phyloP scores from a whole-genome alignment of 2,329 filamentous ascomycete genomes.

The Alternaria longipes region DNA sequence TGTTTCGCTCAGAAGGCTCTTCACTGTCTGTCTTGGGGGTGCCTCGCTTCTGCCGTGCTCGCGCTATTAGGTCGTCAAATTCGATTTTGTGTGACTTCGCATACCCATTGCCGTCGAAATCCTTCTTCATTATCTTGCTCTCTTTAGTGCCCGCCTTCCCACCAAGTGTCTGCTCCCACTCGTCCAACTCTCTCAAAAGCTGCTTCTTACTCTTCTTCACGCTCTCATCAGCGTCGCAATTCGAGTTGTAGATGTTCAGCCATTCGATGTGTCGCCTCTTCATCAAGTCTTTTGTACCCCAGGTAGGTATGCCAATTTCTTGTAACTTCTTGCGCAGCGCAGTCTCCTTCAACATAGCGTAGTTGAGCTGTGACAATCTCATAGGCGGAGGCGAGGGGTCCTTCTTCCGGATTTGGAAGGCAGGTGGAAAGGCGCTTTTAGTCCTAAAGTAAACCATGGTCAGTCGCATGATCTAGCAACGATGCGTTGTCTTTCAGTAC shows the following conservation, averaged over 20 bases:
- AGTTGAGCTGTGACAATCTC: conserved; percentile 78
- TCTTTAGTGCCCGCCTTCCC: conserved; percentile 57
- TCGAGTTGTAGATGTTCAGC: conserved; percentile 96
- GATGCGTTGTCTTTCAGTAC: conserved; percentile 29
- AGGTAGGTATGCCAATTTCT: conserved; percentile 79
- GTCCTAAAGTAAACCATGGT: conserved; percentile 24
- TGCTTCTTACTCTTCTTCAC: conserved; percentile 69
- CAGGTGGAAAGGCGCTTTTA: conserved; percentile 31
- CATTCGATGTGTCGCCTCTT: conserved; percentile 89
- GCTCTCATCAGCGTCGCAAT: conserved; percentile 83
- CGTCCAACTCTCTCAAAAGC: conserved; percentile 79
- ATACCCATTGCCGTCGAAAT: conserved; percentile 85
- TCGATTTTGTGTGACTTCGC: conserved; percentile 74
- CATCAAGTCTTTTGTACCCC: conserved; percentile 73
- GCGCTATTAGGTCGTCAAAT: conserved; percentile 82
- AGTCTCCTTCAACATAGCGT: conserved; percentile 83
- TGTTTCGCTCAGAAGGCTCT: conserved; percentile 22
- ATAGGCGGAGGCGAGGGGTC: conserved; percentile 53
- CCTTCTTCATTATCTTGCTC: conserved; percentile 76
- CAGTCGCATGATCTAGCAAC: conserved; percentile 9
- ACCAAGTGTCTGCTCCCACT: conserved; percentile 87
- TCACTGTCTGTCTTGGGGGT: conserved; percentile 39
- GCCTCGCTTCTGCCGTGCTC: conserved; percentile 68
- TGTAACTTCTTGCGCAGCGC: conserved; percentile 80
- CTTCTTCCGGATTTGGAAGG: conserved; percentile 38